Percentiles rank a stretch among this genome's conserved stretches.
Conservation (phyloP, 139 green algal genomes). For the Auxenochlorella pyrenoidosa region DNA sequence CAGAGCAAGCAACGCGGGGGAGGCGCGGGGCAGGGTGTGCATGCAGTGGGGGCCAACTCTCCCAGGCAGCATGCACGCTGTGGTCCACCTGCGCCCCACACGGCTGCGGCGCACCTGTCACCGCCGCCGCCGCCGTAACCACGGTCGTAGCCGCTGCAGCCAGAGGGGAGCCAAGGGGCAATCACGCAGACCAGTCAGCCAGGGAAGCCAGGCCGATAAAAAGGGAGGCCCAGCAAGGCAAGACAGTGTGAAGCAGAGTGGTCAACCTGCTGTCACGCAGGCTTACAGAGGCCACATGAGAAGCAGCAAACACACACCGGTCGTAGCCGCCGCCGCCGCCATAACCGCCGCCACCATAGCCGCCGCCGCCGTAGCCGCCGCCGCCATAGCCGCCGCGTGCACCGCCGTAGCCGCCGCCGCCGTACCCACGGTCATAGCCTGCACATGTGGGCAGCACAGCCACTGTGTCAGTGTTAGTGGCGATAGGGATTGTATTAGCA, state of each 20-base stretch:
- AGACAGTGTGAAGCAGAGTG: too few species aligned
- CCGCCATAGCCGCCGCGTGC: slow-evolving; percentile 32
- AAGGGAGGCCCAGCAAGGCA: too few species aligned
- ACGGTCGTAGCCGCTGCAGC: neutral
- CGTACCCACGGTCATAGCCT: slow-evolving; percentile 35
- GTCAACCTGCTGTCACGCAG: neutral
- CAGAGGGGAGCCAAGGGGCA: neutral
- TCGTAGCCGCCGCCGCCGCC: slow-evolving; percentile 15
- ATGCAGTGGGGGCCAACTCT: too few species aligned
- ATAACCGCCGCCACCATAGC: slow-evolving; percentile 3
- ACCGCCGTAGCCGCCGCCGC: slow-evolving; percentile 22
- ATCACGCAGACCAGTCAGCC: neutral
- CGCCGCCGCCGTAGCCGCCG: slow-evolving; percentile 1
- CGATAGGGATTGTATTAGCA: too few species aligned
- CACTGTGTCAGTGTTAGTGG: too few species aligned
- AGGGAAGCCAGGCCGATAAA: too few species aligned
- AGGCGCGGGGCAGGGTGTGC: neutral
- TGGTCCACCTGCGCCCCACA: too few species aligned
- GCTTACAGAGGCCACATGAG: too few species aligned
- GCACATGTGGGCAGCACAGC: too few species aligned
- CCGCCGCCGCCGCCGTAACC: neutral
- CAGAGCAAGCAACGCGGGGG: neutral
- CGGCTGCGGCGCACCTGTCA: neutral
- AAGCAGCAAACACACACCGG: too few species aligned
- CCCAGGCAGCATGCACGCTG: too few species aligned